Percentiles rank a stretch among this genome's conserved stretches.
phyloP scores from a whole-genome alignment of 2,329 filamentous ascomycete species.

The Penicillium paneum region DNA sequence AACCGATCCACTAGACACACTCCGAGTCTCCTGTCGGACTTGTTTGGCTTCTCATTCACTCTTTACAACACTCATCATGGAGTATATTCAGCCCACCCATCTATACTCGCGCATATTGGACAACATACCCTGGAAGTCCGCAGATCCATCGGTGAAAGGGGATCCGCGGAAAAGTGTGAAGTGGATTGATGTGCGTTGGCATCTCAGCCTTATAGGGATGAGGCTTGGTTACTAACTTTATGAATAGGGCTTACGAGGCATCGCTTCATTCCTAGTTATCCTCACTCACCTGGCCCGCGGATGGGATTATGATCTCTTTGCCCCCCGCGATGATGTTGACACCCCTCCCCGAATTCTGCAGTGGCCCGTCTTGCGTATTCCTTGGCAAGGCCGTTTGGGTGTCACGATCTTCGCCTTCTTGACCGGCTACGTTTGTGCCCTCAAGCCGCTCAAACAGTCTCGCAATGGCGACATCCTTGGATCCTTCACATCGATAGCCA shows the following conservation, averaged over 20 bases:
- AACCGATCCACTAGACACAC: not conserved
- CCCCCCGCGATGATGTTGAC: constrained; percentile 45
- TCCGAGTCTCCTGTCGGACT: not conserved
- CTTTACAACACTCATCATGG: constrained; percentile 12
- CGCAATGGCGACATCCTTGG: constrained; percentile 46
- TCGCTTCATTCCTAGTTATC: constrained; percentile 54
- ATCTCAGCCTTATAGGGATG: not conserved
- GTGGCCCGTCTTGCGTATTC: constrained; percentile 51
- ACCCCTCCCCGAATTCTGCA: constrained; percentile 48
- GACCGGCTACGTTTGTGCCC: constrained; percentile 55
- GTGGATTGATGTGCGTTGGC: constrained; percentile 6
- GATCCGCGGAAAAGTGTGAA: constrained; percentile 10
- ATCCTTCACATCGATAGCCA: constrained; percentile 49
- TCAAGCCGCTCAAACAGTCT: constrained; percentile 53
- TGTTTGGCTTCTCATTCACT: not conserved
- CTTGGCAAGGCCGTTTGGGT: constrained; percentile 53
- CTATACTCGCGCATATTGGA: constrained; percentile 21
- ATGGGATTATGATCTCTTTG: constrained; percentile 52
- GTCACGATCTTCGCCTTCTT: constrained; percentile 57
- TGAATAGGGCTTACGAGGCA: constrained; percentile 50
- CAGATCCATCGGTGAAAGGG: constrained; percentile 9
- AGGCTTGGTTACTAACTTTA: not conserved
- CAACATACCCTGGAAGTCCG: constrained; percentile 23
- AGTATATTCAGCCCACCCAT: constrained; percentile 18
- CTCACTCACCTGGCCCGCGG: constrained; percentile 53